Base-by-base conservation (phyloP, 768 basidiomycete species). In the Trametopsis cervina region DNA sequence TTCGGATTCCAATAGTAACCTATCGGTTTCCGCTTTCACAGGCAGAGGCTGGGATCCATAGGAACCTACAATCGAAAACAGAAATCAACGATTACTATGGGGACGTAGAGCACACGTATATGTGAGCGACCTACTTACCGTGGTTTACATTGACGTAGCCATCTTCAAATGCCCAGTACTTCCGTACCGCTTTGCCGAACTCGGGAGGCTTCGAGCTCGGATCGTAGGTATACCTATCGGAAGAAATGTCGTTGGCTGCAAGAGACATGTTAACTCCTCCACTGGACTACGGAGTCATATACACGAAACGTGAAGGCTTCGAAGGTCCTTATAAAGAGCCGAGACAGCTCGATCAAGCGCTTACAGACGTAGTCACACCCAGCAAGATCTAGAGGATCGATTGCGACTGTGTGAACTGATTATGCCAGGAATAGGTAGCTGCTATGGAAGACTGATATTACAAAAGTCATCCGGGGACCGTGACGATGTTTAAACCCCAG, bases 131-230 rank as follows among this genome's bases (percentile, higher is more conserved):
- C 12, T 15, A 40, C 52, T 18, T 44, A 81, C 85, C 84, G 44
- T 80, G 69, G 57, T 87, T 85, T 40, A 87, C 63, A 55, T 85
- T 82, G 42, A 80, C 59, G 49, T 83, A 85, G 35, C 70, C 68
- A 4, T 78, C 68, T 36, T 80, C 76, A 20, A 85, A 72, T 18
- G 68, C 70, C 46, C 76, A 85, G 44, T 76, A 74, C 40, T 74
- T 71, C 46, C 70, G 74, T 55, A 77, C 60, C 4, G 63, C 66
- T 55, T 77, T 80, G 0, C 85, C 85, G 41, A 86, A 84, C 1
- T 64, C 48, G 12, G 78, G 73, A 0, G 70, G 70, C 18, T 55
- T 35, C 23, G 40, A 21, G 29, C 36, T 51, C n/a, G 48, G 43
- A 37, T 62, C 58, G 44, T 58, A 62, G 0, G 53, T 52, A 40